phyloP scores from a whole-genome alignment of 345 rosid species.

The Clausena lansium region DNA sequence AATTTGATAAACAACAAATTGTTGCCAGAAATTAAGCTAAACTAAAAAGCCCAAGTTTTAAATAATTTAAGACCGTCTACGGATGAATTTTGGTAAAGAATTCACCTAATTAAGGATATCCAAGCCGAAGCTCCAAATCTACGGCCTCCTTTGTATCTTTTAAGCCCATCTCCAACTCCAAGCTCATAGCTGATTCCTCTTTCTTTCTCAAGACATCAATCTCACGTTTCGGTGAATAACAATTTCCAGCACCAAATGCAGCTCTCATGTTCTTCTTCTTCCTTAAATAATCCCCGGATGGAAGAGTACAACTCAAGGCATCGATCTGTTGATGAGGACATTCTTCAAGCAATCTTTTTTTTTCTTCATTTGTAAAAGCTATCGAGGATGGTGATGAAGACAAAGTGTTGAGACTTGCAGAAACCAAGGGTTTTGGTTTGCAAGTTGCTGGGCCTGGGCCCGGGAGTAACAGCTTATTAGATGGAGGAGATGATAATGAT shows the following conservation, averaged over 20 bases:
- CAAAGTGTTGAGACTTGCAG: conserved; percentile 12
- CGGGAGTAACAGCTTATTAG: conserved; percentile 6
- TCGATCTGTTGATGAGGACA: background rate
- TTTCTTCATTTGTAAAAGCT: conserved; percentile 22
- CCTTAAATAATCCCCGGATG: conserved; percentile 19
- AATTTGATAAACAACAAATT: background rate
- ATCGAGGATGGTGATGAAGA: conserved; percentile 18
- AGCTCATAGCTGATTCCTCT: conserved; percentile 28
- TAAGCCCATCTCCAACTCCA: conserved; percentile 46
- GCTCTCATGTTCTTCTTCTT: conserved; percentile 27
- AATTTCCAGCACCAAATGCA: conserved; percentile 29
- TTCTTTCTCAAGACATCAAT: conserved; percentile 27
- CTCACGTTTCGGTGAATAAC: conserved; percentile 18
- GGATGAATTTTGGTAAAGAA: background rate
- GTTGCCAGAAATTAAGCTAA: background rate
- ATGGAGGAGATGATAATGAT: conserved; percentile 5
- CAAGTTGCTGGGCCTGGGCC: background rate
- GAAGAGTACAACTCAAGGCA: conserved; percentile 8
- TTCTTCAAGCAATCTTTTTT: conserved; percentile 13
- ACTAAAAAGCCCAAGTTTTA: background rate
- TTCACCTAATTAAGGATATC: conserved; percentile 27
- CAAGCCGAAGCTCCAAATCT: conserved; percentile 78
- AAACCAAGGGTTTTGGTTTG: conserved; percentile 4
- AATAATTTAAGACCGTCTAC: background rate
- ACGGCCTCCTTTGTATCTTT: conserved; percentile 45